Evolutionary conservation across 2,329 filamentous ascomycete genomes (phyloP), one percentile per base, ranked within the genome.

Genomic region (Zasmidium angulare): DNA sequence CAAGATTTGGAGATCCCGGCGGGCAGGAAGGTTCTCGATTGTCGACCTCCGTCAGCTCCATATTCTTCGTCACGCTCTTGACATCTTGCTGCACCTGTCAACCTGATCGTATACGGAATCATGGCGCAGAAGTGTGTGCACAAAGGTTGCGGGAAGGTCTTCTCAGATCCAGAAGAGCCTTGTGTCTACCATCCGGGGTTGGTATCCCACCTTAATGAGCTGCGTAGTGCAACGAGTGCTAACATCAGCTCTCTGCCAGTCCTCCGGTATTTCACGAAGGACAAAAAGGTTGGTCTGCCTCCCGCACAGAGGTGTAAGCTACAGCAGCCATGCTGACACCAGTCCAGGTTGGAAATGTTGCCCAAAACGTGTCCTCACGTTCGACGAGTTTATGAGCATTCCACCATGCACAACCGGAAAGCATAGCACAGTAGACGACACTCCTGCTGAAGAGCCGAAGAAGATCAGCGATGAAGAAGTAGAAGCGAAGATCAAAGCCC

Each of bases 301-400:
- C 46, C 48, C 62, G 40, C 36, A 26, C 26, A 24, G 20, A 53
- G n/a, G 9, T 17, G 36, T 14, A 17, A 43, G 36, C 36, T 43
- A 17, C 9, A 43, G n/a, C 11, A 43, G 36, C 23, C 10, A 54
- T 53, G 22, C 56, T 57, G 26, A 57, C 52, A 21, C 1, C 20
- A 19, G n/a, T 21, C 20, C 71, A 97, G 93, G 95, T 73, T 98
- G 95, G 93, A 96, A 96, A 81, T 99, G 95, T 82, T 99, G 95
- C 85, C 98, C 97, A 79, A 89, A 93, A 58, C 89, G 95, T 71
- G 92, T 98, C 69, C 82, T 99, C 69, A 97, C 92, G 60, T 99
- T 99, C 75, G 95, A 99, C 78, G 95, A 99, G 79, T 99, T 99
- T 82, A 90, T 99, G 76, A 77, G 82, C 61, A 98, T 99, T 69